Percentiles rank a stretch among this genome's conserved stretches.
These are phyloP conservation scores for Butyriboletus pseudospeciosus DNA, from an alignment of 1,284 basidiomycete genomes.

Conservation along the genomic window DNA sequence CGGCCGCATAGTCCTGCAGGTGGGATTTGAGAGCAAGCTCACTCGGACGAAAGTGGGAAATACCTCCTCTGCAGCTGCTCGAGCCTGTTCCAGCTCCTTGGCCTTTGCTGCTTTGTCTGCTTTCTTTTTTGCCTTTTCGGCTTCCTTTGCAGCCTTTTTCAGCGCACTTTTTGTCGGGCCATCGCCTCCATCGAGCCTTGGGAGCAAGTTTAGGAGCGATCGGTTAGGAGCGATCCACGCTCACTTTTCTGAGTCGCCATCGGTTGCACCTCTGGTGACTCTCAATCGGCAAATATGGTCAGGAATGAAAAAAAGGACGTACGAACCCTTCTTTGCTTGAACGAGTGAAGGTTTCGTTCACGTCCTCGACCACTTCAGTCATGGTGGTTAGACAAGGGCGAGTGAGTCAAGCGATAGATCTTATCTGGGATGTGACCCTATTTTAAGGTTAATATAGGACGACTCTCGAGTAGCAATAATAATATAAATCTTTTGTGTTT, in stretches of 20 bases:
- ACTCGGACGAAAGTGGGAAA: constrained; percentile 18
- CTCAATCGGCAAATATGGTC: neutral
- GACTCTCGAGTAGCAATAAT: neutral
- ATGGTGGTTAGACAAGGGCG: constrained; percentile 8
- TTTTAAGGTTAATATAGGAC: constrained; percentile 15
- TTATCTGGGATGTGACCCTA: constrained; percentile 21
- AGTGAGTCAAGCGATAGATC: constrained; percentile 13
- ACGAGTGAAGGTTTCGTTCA: neutral
- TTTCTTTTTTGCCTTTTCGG: constrained; percentile 89
- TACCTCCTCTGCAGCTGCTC: constrained; percentile 67
- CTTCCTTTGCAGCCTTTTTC: constrained; percentile 91
- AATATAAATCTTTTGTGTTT: neutral
- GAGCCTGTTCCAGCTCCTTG: constrained; percentile 63
- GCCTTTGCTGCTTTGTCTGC: constrained; percentile 79
- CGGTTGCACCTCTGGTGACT: constrained; percentile 8
- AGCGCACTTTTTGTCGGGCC: constrained; percentile 84
- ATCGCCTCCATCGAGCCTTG: constrained; percentile 32
- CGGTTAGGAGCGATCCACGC: neutral
- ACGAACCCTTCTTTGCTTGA: constrained; percentile 14
- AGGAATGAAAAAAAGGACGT: neutral
- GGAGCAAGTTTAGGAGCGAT: constrained; percentile 1
- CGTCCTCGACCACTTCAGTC: constrained; percentile 6
- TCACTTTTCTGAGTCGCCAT: constrained; percentile 13
- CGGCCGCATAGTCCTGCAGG: constrained; percentile 73
- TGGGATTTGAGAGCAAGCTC: constrained; percentile 5